phyloP scores from a whole-genome alignment of 148 eudicot genomes.

The Cornus controversa region DNA sequence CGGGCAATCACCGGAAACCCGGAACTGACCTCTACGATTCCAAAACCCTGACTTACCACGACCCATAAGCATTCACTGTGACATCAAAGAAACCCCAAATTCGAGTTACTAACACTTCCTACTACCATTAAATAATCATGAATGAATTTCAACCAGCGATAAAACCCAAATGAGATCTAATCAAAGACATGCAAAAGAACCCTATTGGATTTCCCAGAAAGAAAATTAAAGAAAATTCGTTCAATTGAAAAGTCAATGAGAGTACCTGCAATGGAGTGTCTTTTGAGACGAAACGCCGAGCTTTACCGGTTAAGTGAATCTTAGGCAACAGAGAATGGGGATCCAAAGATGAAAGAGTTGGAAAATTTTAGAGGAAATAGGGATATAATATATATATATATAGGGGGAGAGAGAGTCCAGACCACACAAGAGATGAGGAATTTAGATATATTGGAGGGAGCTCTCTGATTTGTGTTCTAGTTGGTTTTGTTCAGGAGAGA shows the following conservation, averaged over 20 bases:
- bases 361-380: not conserved
- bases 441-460: conserved; percentile 25
- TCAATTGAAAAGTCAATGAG: not conserved
- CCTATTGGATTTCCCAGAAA: conserved; percentile 14
- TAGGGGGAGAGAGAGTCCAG: not conserved
- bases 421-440: not conserved
- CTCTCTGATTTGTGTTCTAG: conserved; percentile 19
- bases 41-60: conserved; percentile 41
- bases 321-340: conserved; percentile 26
- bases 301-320: conserved; percentile 17
- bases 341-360: conserved; percentile 14
- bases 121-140: conserved; percentile 14
- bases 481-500: not conserved
- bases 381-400: too few relatives aligned
- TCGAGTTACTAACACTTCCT: conserved; percentile 6
- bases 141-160: conserved; percentile 10
- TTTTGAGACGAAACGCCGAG: not conserved
- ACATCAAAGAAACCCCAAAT: conserved; percentile 28
- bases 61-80: conserved; percentile 58
- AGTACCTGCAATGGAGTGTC: conserved; percentile 33
- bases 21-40: conserved; percentile 25
- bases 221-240: conserved; percentile 8
- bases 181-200: conserved; percentile 35
- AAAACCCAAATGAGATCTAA: conserved; percentile 38
- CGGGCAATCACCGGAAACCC: conserved; percentile 39